Base-by-base conservation (phyloP, 352 stramenopile species). In the Globisporangium yorkense region DNA sequence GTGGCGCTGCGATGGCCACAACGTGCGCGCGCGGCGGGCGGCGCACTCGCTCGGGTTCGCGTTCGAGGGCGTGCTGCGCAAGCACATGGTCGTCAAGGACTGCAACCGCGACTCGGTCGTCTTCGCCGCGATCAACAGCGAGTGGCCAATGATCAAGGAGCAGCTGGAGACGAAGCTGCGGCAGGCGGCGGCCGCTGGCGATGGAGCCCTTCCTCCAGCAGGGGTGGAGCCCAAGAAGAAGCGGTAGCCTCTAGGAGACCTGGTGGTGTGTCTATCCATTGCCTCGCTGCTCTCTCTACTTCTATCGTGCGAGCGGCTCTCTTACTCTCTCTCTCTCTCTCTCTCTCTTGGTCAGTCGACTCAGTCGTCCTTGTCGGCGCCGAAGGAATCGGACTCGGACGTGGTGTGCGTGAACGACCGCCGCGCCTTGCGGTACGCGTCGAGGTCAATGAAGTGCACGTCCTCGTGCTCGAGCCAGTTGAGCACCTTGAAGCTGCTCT, bases 1-100 rank as follows among this genome's bases (percentile, higher is more conserved):
- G 74, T 95, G 81, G 84, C 71, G 77, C 3, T 92, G 85, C 52
- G 88, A 96, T 39, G 87, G 84, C 20, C 77, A 94, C 63, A 95
- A 97, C 61, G 79, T 94, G 9, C 83, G 84, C n/a, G 87, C 79
- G 37, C 66, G 86, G 54, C 84, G 84, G 35, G 78, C 80, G 20
- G 87, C 72, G 1, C 84, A 96, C 54, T 89, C 79, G 33, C 60
- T 94, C 33, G 87, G 88, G 7, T 94, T 97, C 55, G 77, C 72
- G 10, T 89, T 96, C 57, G 88, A 97, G 69, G 88, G 88, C 8
- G 87, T 97, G 9, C 63, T 96, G 56, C 77, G 85, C 10, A 97
- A 96, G 62, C 84, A 96, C 64, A 74, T 76, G 56, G 77, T 97
- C 58, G 65, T 90, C 45, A 90, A 96, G 66, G 75, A 82, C 6